These are phyloP conservation scores for Amauroascus niger DNA, from an alignment of 2,329 filamentous ascomycete species.

Conservation along the genomic window DNA sequence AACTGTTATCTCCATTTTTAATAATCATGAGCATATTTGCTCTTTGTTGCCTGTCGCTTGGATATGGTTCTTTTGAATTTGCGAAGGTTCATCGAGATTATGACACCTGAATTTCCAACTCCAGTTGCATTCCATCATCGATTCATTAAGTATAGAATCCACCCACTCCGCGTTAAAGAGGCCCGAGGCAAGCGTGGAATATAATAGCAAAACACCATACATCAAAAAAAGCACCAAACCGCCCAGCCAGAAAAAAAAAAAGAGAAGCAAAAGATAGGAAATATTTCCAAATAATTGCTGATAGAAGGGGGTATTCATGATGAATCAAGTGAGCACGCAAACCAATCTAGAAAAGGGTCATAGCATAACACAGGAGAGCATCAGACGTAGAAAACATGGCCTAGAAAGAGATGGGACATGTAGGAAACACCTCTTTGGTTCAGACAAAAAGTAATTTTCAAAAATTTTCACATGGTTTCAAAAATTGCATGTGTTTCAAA, in stretches of 20 bases:
- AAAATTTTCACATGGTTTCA: background rate
- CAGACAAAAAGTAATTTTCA: background rate
- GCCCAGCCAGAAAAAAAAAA: background rate
- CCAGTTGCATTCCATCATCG: background rate
- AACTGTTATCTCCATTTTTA: background rate
- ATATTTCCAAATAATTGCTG: background rate
- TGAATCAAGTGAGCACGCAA: background rate
- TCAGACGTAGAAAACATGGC: background rate
- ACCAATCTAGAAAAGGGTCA: background rate
- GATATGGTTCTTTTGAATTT: background rate
- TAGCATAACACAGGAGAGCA: background rate
- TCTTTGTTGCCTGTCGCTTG: background rate
- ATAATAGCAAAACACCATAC: background rate
- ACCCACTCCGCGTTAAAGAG: background rate
- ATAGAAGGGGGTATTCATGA: conserved; percentile 1
- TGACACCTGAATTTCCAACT: background rate
- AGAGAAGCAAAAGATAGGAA: background rate
- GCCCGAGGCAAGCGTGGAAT: background rate
- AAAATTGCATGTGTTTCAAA: background rate
- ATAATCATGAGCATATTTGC: background rate
- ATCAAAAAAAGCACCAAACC: background rate
- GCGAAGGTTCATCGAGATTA: background rate
- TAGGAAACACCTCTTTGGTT: background rate
- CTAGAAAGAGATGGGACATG: background rate
- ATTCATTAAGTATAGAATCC: background rate